A percentile compares a stretch with the other conserved stretches of the same genome.
Evolutionary conservation across 345 rosid species (phyloP).

Genomic region (Salix dunnii): DNA sequence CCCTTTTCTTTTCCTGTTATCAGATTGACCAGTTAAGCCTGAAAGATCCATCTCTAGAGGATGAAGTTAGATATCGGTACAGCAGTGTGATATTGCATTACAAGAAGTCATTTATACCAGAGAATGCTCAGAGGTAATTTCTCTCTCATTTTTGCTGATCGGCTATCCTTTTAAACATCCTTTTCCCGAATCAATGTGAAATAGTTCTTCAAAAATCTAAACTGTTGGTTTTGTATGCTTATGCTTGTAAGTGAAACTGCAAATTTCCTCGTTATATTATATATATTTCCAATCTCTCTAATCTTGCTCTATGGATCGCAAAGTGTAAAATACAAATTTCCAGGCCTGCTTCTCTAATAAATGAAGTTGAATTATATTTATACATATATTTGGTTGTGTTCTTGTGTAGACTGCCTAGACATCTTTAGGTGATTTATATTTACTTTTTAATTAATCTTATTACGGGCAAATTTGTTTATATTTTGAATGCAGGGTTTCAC

Average conservation of each 20-base stretch:
- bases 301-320: background rate
- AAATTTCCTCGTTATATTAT: background rate
- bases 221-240: background rate
- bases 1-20: conserved; percentile 25
- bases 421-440: background rate
- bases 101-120: conserved; percentile 90
- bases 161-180: background rate
- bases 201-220: background rate
- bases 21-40: conserved; percentile 84
- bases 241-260: background rate
- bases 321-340: background rate
- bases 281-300: background rate
- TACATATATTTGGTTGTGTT: background rate
- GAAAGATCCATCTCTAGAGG: conserved; percentile 67
- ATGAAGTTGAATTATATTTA: background rate
- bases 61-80: conserved; percentile 80
- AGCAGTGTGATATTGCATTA: conserved; percentile 74
- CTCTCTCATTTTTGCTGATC: background rate
- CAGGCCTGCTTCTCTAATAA: background rate
- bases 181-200: background rate
- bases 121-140: conserved; percentile 79
- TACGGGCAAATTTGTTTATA: conserved; percentile 10
- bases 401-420: background rate
- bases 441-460: conserved; percentile 1
- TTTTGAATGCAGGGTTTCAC: conserved; percentile 76